phyloP scores from a whole-genome alignment of 768 basidiomycete genomes.

The Candolleomyces eurysporus region DNA sequence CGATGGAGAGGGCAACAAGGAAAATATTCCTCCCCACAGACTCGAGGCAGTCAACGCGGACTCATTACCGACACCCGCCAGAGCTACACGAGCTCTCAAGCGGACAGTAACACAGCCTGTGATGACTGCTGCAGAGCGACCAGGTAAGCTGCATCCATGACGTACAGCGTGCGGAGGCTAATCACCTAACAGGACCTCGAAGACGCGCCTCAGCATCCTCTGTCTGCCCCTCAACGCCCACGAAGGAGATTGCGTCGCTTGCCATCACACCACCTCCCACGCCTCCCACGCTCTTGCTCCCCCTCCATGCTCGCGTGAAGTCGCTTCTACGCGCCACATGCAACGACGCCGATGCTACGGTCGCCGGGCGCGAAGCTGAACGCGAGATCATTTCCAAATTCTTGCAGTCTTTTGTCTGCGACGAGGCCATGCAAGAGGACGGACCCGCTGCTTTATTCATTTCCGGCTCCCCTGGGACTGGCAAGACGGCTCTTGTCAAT shows the following conservation, averaged over 20 bases:
- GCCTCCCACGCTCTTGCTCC: conserved; percentile 49
- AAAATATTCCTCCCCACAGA: conserved; percentile 69
- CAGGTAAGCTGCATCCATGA: conserved; percentile 35
- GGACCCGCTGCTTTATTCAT: conserved; percentile 67
- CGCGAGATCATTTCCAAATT: conserved; percentile 58
- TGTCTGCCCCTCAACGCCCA: conserved; percentile 43
- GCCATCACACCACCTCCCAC: conserved; percentile 58
- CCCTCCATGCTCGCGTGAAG: conserved; percentile 57
- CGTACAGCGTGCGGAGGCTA: conserved; percentile 2
- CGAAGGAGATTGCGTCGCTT: conserved; percentile 39
- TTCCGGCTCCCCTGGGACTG: conserved; percentile 90
- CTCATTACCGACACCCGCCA: conserved; percentile 31
- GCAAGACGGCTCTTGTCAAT: conserved; percentile 85
- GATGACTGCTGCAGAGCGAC: conserved; percentile 41
- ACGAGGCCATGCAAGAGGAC: conserved; percentile 21
- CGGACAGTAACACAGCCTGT: conserved; percentile 34
- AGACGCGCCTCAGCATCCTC: conserved; percentile 50
- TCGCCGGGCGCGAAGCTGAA: conserved; percentile 71
- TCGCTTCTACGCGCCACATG: conserved; percentile 72
- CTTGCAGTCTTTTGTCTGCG: conserved; percentile 50
- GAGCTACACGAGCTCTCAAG: conserved; percentile 39
- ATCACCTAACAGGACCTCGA: conserved; percentile 34
- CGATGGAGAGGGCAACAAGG: conserved; percentile 69
- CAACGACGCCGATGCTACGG: conserved; percentile 46
- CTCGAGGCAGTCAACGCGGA: conserved; percentile 33